phyloP scores from a whole-genome alignment of 108 stramenopile genomes.

The Conticribra guillardii region DNA sequence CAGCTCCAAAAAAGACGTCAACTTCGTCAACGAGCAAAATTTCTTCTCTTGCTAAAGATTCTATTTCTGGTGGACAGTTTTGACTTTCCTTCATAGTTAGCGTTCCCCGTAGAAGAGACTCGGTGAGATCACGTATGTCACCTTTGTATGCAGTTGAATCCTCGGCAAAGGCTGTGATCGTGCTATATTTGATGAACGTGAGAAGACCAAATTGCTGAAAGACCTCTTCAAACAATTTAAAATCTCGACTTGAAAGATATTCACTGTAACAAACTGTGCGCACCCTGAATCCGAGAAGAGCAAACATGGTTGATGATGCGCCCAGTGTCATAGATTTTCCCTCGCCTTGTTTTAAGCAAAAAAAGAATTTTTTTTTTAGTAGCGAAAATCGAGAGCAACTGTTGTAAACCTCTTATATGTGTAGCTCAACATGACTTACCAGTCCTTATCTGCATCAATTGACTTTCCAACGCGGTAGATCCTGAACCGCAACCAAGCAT shows the following conservation, averaged over 20 bases:
- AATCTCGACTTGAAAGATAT: constrained; percentile 62
- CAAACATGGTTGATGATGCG: constrained; percentile 53
- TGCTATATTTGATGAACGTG: constrained; percentile 55
- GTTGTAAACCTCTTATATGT: no score
- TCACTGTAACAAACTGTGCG: constrained; percentile 73
- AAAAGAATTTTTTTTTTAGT: no score
- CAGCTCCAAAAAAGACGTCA: constrained; percentile 70
- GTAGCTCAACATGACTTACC: no score
- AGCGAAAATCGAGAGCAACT: no score
- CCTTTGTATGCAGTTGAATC: constrained; percentile 63
- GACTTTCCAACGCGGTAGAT: constrained; percentile 41
- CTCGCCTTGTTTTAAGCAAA: no score
- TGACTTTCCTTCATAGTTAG: not conserved
- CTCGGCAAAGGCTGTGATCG: constrained; percentile 62
- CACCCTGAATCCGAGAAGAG: constrained; percentile 59
- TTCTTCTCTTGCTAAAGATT: constrained; percentile 18
- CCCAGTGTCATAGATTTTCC: constrained; percentile 73
- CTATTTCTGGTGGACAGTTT: no score
- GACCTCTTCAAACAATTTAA: constrained; percentile 54
- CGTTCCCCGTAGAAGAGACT: constrained; percentile 41
- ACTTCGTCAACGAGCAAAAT: constrained; percentile 60
- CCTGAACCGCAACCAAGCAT: constrained; percentile 59
- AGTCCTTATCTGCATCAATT: constrained; percentile 63
- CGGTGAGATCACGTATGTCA: constrained; percentile 56
- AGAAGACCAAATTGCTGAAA: constrained; percentile 48